A percentile compares a stretch with the other conserved stretches of the same genome.
Evolutionary conservation across 2,329 filamentous ascomycete genomes (phyloP).

Genomic region (Aspergillus jensenii): DNA sequence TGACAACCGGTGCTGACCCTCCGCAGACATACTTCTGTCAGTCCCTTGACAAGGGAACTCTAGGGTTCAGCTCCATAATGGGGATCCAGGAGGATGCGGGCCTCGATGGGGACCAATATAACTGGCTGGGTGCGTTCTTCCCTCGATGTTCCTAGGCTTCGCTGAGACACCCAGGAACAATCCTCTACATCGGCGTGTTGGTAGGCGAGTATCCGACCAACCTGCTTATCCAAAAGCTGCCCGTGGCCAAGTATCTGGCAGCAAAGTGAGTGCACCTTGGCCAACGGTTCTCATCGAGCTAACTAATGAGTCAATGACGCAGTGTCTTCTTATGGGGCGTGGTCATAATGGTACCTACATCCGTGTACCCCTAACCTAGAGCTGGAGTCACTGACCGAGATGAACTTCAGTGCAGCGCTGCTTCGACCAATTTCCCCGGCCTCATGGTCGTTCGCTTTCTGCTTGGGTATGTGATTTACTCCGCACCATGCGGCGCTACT

Average conservation of each 20-base stretch:
- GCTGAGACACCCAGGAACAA: constrained; percentile 41
- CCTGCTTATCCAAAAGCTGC: constrained; percentile 49
- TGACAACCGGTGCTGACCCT: too few species aligned
- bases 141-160: too few species aligned
- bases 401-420: constrained; percentile 30
- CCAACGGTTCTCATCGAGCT: too few species aligned
- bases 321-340: constrained; percentile 52
- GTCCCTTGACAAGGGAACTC: constrained; percentile 22
- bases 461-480: constrained; percentile 3
- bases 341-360: constrained; percentile 36
- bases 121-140: constrained; percentile 26
- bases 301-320: not conserved
- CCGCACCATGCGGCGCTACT: not conserved
- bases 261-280: constrained; percentile 29
- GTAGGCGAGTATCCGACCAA: constrained; percentile 53
- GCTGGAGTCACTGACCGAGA: too few species aligned
- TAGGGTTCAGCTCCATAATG: constrained; percentile 26
- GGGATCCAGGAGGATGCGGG: constrained; percentile 28
- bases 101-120: constrained; percentile 41
- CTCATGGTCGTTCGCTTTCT: constrained; percentile 14
- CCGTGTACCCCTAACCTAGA: too few species aligned
- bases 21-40: constrained; percentile 22
- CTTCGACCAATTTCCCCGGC: constrained; percentile 42
- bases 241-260: constrained; percentile 50
- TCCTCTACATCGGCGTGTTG: constrained; percentile 54